Percentiles rank a stretch among this genome's conserved stretches.
These are phyloP conservation scores for Cystofilobasidium bisporidii DNA, from an alignment of 768 basidiomycete species.

Conservation along the genomic window DNA sequence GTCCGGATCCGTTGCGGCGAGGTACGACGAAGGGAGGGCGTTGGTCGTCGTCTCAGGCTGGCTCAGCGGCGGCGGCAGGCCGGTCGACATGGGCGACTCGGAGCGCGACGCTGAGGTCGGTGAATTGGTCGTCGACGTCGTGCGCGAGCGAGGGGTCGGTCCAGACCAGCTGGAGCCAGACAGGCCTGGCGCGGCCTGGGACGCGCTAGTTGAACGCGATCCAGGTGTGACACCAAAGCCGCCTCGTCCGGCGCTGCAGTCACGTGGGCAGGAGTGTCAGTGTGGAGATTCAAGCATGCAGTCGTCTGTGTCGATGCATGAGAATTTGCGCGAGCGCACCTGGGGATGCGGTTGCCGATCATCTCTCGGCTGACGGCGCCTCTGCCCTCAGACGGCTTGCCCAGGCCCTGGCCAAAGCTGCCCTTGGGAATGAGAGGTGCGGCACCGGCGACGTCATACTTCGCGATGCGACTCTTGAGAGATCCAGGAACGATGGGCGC, in stretches of 20 bases:
- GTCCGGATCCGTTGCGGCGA: slow-evolving; percentile 5
- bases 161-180: background rate
- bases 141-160: background rate
- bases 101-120: background rate
- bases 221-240: slow-evolving; percentile 4
- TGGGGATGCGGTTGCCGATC: slow-evolving; percentile 11
- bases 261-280: background rate
- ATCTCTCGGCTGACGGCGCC: background rate
- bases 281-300: too few species aligned
- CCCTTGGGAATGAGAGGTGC: slow-evolving; percentile 1
- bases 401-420: slow-evolving; percentile 1
- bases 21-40: slow-evolving; percentile 6
- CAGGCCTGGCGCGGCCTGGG: background rate
- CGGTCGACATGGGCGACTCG: background rate
- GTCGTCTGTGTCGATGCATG: background rate
- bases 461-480: background rate
- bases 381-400: background rate
- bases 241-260: slow-evolving; percentile 8
- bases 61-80: background rate
- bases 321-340: background rate
- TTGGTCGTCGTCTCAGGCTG: slow-evolving; percentile 1
- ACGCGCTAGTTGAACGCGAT: background rate
- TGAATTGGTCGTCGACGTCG: slow-evolving; percentile 7
- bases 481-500: slow-evolving; percentile 5
- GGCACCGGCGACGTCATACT: slow-evolving; percentile 4